A percentile compares a stretch with the other conserved stretches of the same genome.
Evolutionary conservation across 352 stramenopile species (phyloP).

Genomic region (Detonula confervacea): DNA sequence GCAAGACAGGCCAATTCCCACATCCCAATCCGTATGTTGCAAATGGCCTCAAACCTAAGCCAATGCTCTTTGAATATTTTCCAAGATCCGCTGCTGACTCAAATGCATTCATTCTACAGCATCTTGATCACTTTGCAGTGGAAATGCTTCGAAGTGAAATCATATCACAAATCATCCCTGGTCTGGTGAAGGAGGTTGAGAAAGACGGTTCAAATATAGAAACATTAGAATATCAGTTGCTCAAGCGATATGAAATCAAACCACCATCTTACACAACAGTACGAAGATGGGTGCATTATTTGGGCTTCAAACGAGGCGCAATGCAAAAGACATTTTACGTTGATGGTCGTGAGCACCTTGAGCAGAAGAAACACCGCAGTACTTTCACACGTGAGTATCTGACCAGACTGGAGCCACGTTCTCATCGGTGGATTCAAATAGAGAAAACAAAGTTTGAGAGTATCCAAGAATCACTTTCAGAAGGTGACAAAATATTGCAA

Average conservation of each 20-base stretch:
- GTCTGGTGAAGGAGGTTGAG: neutral
- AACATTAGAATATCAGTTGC: neutral
- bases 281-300: conserved; percentile 3
- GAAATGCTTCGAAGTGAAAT: conserved; percentile 23
- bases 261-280: conserved; percentile 11
- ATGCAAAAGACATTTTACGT: conserved; percentile 1
- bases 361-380: neutral
- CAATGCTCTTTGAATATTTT: conserved; percentile 12
- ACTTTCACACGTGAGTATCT: neutral
- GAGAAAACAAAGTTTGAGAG: neutral
- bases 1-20: conserved; percentile 9
- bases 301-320: conserved; percentile 1
- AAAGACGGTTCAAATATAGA: neutral
- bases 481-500: conserved; percentile 1
- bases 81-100: neutral
- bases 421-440: conserved; percentile 8
- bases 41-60: conserved; percentile 4
- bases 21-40: conserved; percentile 12
- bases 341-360: conserved; percentile 9
- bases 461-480: neutral
- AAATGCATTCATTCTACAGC: conserved; percentile 7
- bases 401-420: neutral
- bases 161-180: conserved; percentile 1
- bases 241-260: neutral
- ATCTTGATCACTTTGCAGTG: conserved; percentile 20